A percentile compares a stretch with the other conserved stretches of the same genome.
These are phyloP conservation scores for Euphrasia confusa DNA, from an alignment of 257 asterid species.

Conservation along the genomic window DNA sequence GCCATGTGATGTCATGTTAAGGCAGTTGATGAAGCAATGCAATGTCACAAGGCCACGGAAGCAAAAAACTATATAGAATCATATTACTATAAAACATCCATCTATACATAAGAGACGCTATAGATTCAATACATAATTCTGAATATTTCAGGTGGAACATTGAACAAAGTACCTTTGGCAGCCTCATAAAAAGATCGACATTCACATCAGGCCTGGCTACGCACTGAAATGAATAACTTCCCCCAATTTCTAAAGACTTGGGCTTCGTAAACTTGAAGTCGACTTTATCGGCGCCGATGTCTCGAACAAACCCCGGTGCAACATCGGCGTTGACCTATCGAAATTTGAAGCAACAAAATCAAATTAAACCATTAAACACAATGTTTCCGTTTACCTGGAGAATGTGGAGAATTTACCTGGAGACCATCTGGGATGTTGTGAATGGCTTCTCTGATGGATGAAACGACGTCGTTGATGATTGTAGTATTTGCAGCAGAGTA, in stretches of 20 bases:
- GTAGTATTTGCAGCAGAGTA: slow-evolving; percentile 46
- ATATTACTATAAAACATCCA: background rate
- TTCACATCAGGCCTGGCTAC: slow-evolving; percentile 63
- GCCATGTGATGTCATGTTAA: background rate
- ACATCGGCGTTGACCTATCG: slow-evolving; percentile 67
- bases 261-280: slow-evolving; percentile 84
- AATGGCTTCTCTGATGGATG: slow-evolving; percentile 52
- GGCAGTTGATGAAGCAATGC: slow-evolving; percentile 9
- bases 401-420: slow-evolving; percentile 35
- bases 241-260: slow-evolving; percentile 55
- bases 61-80: background rate
- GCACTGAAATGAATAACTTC: slow-evolving; percentile 74
- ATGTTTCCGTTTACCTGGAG: background rate
- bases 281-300: slow-evolving; percentile 81
- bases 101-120: background rate
- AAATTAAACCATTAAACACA: slow-evolving; percentile 10
- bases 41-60: slow-evolving; percentile 8
- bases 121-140: background rate
- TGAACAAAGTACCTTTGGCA: slow-evolving; percentile 70
- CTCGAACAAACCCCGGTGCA: slow-evolving; percentile 78
- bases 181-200: slow-evolving; percentile 66
- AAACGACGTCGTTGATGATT: slow-evolving; percentile 49
- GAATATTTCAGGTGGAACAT: background rate
- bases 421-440: slow-evolving; percentile 49
- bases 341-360: slow-evolving; percentile 19